Evolutionary conservation across 2,329 filamentous ascomycete species (phyloP), one percentile per base, ranked within the genome.

Genomic region (Fusarium papillatum): DNA sequence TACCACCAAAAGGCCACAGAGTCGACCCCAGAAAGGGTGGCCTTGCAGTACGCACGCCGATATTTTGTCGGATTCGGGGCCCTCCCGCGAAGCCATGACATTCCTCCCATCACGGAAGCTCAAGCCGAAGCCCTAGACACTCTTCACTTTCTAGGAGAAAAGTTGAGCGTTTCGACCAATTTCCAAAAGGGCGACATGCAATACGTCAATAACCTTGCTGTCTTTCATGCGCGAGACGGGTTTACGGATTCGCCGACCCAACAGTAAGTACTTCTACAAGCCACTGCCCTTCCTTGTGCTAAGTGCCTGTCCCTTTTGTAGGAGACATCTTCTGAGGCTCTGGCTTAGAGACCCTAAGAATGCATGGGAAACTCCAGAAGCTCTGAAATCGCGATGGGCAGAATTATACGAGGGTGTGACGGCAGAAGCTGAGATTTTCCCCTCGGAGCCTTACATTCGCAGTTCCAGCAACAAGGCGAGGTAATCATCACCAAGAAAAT

Each of bases 101-200:
- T 93, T 41, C 90, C 91, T 11, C 86, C 90, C 4, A 87, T 89
- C 61, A 86, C 86, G 0, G 86, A 88, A 70, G 86, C 86, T 1
- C 88, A 90, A 66, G 86, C 86, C 9, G 88, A 89, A 72, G 88
- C 88, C 0, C 83, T 90, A 0, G 87, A 89, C 67, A 85, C 87
- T 0, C 75, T 90, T 38, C 87, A 90, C 71, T 87, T 86, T 65
- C 80, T 86, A 0, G 87, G 86, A 3, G 85, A 88, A 53, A 85
- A 83, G 55, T 83, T 85, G 60, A 83, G 82, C 8, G 82, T 87
- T 5, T 81, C 85, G 4, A 86, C 87, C 6, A 80, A 86, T 43
- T 87, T 89, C 39, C 82, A 85, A 26, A 84, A 85, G 46, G 88
- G 88, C 0, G 89, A 90, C 75, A 86, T 91, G 24, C 86, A 88